Conservation (phyloP, 1,284 basidiomycete genomes). For the Melanopsichium pennsylvanicum region DNA sequence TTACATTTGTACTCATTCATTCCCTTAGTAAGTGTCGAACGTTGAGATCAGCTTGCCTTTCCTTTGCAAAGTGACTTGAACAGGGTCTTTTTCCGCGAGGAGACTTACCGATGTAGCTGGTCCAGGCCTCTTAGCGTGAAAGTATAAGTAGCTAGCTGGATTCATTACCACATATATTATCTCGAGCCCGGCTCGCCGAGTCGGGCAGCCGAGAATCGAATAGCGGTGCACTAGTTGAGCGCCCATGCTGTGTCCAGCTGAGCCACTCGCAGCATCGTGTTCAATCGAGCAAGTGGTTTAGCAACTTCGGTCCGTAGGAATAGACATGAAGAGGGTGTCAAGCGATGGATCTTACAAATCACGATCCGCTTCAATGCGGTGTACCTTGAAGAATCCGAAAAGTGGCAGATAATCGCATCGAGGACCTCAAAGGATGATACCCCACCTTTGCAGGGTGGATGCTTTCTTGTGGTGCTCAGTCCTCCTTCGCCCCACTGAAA, state of each 20-base stretch:
- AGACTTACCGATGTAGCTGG: conserved; percentile 11
- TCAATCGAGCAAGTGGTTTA: too few species aligned
- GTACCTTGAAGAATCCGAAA: not conserved
- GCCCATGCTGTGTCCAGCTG: conserved; percentile 47
- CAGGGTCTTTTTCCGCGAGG: too few species aligned
- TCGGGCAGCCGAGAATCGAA: conserved; percentile 20
- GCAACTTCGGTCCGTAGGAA: not conserved
- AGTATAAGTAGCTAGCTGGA: conserved; percentile 40
- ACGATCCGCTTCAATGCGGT: conserved; percentile 14
- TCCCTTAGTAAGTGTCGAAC: too few species aligned
- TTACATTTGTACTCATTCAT: conserved; percentile 51
- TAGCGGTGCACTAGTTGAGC: conserved; percentile 42
- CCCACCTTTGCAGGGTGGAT: not conserved
- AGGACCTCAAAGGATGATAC: conserved; percentile 45
- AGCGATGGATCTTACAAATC: conserved; percentile 27
- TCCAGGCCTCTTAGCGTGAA: conserved; percentile 11
- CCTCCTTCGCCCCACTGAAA: conserved; percentile 52
- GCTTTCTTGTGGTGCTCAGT: not conserved
- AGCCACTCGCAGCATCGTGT: too few species aligned
- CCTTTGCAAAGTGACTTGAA: too few species aligned
- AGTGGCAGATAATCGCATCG: conserved; percentile 25
- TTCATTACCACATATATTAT: conserved; percentile 34
- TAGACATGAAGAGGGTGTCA: not conserved
- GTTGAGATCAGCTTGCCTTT: too few species aligned
- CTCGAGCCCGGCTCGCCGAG: not conserved